Base-by-base conservation (phyloP, 495 filamentous ascomycete species). In the Glonium stellatum region DNA sequence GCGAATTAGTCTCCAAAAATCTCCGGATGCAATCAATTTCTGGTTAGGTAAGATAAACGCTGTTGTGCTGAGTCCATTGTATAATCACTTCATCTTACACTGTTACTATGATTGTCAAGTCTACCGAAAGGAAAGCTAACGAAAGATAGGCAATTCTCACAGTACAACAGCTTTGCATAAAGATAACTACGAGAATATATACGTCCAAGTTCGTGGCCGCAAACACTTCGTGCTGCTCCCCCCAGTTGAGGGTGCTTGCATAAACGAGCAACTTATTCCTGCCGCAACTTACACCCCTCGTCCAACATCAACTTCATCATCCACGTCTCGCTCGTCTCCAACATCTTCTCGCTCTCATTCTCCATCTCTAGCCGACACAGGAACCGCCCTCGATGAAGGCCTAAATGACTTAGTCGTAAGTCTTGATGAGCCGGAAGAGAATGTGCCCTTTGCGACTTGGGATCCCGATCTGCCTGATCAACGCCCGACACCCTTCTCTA, bases 181-280 rank as follows among this genome's bases (percentile, higher is more conserved):
- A 62, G 88, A 92, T 73, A 83, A 84, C 70, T 90, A 90, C 69
- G 87, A 92, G 70, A 92, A 91, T 71, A 76, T 92, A 1, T 92
- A 90, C 72, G 83, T 86, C 5, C 86, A 89, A 61, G 71, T 91
- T 37, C 69, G 80, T 8, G 88, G 88, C 0, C 68, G 69, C 18
- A 92, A 92, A 67, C 78, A 83, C 61, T 90, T 92, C 59, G 78
- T 84, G 10, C 74, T 92, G 35, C 72, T 91, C 8, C 84, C 88
- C 13, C 84, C 87, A 5, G 68, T 81, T 9, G 85, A 81, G 60
- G 77, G 79, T 54, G 74, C 82, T 8, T 84, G 81, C 57, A 80
- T 91, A 6, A 79, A 80, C 50, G 88, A 90, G 70, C 66, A 70
- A 51, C 47, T 59, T 6, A 70, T 90, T 15, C 58, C 58, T 15